Base-by-base conservation (phyloP, 768 basidiomycete genomes). In the Mycena filopes region DNA sequence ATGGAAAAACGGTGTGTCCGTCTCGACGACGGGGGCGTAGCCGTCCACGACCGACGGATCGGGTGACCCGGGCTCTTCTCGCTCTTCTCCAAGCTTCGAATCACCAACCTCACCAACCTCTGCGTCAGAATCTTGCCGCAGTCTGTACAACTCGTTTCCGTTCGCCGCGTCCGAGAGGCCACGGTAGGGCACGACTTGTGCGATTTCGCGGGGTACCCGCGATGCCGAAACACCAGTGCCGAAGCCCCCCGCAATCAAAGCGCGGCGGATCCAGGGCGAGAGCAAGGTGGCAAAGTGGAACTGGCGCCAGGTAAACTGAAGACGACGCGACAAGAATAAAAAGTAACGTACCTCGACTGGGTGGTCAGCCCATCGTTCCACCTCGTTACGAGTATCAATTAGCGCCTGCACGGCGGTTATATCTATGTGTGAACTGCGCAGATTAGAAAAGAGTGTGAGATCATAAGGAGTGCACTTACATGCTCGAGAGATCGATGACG, bases 211-310 rank as follows among this genome's bases (percentile, higher is more conserved):
- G 13, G 83, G 83, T 0, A 77, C 68, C 21, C 73, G 76, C 11
- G 79, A 76, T 4, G 79, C 65, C 3, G 82, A 74, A 16, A 75
- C 74, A n/a, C 94, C 92, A 21, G 83, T 83, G 10, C 97, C 97
- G 74, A 99, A 99, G 2, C 95, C 95, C 63, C 92, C 96, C 5
- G 96, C 94, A 49, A 95, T 79, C 36, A 96, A 84, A 6, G 94
- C 93, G 53, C 96, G 91, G 58, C 92, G 88, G 63, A 95, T 93
- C 97, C 96, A 99, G 0, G 95, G 95, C 1, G 94, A 95, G 58
- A 96, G 87, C 38, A 98, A 83, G 38, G 92, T 88, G 6, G 94
- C 91, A 75, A 99, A 99, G 80, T 99, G 97, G 84, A 98, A 99
- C 86, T 95, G 75, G 12, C 62, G 25, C 36, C 36, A 43, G 33